Percentiles rank a stretch among this genome's conserved stretches.
Conservation (phyloP, 2,329 filamentous ascomycete species). For the Rutstroemia sp. region DNA sequence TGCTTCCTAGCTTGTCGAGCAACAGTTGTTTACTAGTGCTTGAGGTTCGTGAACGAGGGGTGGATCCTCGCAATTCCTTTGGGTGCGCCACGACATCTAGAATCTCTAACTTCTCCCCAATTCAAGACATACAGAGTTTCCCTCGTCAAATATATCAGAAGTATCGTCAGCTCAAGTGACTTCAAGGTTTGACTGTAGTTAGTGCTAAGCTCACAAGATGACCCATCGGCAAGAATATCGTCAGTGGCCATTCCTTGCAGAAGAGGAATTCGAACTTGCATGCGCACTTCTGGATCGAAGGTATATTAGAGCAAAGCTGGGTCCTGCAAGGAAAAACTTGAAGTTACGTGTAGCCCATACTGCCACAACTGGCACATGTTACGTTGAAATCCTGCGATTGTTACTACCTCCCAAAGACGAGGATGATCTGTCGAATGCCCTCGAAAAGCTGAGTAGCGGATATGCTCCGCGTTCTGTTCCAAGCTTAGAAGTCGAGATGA, state of each 20-base stretch:
- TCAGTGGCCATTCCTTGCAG: constrained; percentile 53
- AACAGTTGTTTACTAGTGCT: too few species aligned
- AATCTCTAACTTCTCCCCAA: too few species aligned
- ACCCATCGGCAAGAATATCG: constrained; percentile 32
- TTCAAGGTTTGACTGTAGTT: background rate
- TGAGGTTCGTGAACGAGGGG: background rate
- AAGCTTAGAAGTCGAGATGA: constrained; percentile 21
- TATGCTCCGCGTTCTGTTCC: background rate
- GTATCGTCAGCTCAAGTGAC: background rate
- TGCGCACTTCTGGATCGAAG: constrained; percentile 55
- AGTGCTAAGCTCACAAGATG: constrained; percentile 14
- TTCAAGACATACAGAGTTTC: background rate
- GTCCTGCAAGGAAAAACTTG: constrained; percentile 46
- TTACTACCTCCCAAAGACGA: constrained; percentile 23
- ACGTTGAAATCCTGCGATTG: constrained; percentile 27
- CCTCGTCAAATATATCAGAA: too few species aligned
- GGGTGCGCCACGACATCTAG: too few species aligned
- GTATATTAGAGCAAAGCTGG: constrained; percentile 52
- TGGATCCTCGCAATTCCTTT: background rate
- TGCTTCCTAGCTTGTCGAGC: too few species aligned
- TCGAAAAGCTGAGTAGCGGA: constrained; percentile 18
- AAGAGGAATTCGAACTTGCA: constrained; percentile 56
- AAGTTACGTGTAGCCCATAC: constrained; percentile 41
- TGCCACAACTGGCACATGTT: constrained; percentile 22
- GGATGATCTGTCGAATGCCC: constrained; percentile 23